Evolutionary conservation across 2,329 filamentous ascomycete genomes (phyloP).

Genomic region (Lasiodiplodia sp.): DNA sequence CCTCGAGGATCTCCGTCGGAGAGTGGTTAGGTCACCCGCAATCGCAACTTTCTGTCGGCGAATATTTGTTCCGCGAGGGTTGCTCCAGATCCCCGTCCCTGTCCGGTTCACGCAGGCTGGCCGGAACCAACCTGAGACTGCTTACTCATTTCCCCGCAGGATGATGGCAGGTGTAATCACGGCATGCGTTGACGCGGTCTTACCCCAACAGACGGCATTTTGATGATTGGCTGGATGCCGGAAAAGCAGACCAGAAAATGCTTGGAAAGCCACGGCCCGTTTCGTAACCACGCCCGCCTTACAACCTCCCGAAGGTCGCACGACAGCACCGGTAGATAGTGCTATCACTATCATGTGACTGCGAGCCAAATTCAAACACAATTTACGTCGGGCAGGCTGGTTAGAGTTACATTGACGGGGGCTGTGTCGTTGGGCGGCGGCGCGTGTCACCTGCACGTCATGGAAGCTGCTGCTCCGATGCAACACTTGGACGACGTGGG

Average conservation of each 20-base stretch:
- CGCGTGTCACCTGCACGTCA: constrained; percentile 18
- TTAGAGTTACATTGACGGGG: constrained; percentile 22
- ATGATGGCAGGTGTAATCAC: background rate
- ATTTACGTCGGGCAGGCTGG: background rate
- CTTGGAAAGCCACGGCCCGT: background rate
- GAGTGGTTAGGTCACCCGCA: too few relatives aligned
- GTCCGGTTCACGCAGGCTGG: background rate
- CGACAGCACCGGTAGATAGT: background rate
- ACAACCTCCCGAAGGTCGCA: background rate
- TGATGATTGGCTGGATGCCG: background rate
- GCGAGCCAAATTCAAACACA: constrained; percentile 1
- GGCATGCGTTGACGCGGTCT: background rate
- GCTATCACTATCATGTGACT: background rate
- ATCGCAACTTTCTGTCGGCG: background rate
- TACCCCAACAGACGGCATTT: background rate
- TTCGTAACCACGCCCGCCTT: background rate
- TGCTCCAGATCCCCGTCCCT: background rate
- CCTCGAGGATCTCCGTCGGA: background rate
- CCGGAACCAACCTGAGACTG: background rate
- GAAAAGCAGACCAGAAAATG: background rate
- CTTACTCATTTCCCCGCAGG: background rate
- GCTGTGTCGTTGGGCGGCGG: constrained; percentile 2
- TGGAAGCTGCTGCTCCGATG: constrained; percentile 15
- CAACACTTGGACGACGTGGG: constrained; percentile 11
- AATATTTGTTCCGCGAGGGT: background rate